Conservation (phyloP, 2,329 filamentous ascomycete species). For the Claviceps capensis region DNA sequence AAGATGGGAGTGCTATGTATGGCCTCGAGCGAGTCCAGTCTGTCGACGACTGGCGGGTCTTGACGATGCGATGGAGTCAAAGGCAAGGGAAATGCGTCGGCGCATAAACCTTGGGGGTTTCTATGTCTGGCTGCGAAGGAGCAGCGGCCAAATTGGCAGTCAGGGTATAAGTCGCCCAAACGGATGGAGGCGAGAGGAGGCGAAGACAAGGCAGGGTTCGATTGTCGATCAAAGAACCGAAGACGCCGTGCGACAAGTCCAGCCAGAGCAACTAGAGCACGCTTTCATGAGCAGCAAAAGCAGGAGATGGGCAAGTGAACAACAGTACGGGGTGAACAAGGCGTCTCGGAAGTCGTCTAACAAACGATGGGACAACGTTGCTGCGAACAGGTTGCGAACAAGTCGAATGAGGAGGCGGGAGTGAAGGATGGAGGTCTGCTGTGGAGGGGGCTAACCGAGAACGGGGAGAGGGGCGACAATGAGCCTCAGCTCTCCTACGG, state of each 20-base stretch:
- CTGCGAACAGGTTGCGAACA: background rate
- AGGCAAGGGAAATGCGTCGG: conserved; percentile 3
- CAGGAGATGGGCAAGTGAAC: background rate
- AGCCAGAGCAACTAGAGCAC: background rate
- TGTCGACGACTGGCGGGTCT: background rate
- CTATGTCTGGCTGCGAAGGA: conserved; percentile 1
- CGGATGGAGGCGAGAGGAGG: background rate
- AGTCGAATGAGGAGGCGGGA: background rate
- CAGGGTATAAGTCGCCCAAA: background rate
- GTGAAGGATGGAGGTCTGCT: background rate
- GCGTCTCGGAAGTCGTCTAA: background rate
- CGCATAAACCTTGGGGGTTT: conserved; percentile 4
- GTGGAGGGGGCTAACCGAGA: background rate
- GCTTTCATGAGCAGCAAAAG: background rate
- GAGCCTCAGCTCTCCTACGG: background rate
- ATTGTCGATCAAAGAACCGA: background rate
- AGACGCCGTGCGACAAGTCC: too few species aligned
- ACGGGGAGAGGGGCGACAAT: background rate
- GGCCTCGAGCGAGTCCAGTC: background rate
- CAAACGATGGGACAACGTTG: background rate
- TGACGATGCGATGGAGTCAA: conserved; percentile 1
- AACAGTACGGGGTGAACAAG: background rate
- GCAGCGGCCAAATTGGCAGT: conserved; percentile 1
- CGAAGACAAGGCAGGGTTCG: background rate
- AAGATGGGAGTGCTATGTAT: background rate